phyloP scores from a whole-genome alignment of 257 asterid genomes.

The Solanum medicagineum region DNA sequence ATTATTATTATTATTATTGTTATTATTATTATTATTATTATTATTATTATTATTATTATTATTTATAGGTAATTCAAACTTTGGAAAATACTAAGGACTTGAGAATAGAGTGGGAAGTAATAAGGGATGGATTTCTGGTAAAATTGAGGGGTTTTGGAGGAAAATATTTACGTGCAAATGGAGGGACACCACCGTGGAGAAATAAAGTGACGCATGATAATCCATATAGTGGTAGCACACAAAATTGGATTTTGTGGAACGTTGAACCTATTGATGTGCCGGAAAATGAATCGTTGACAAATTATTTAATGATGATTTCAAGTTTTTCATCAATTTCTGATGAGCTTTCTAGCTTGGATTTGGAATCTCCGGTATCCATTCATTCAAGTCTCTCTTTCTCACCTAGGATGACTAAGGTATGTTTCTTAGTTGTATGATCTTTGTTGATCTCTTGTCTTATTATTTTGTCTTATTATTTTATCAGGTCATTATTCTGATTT shows the following conservation, averaged over 20 bases:
- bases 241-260: constrained; percentile 71
- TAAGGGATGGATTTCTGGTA: constrained; percentile 78
- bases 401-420: constrained; percentile 53
- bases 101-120: constrained; percentile 63
- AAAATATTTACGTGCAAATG: constrained; percentile 71
- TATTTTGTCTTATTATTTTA: neutral
- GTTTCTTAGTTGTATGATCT: neutral
- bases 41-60: too few species aligned
- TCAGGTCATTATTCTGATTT: neutral
- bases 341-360: constrained; percentile 58
- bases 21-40: too few species aligned
- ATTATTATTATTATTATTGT: too few species aligned
- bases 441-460: neutral
- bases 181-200: constrained; percentile 97
- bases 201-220: constrained; percentile 70
- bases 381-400: constrained; percentile 34
- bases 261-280: constrained; percentile 64
- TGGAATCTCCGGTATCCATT: constrained; percentile 54
- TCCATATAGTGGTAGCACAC: constrained; percentile 33
- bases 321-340: constrained; percentile 70
- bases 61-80: constrained; percentile 14
- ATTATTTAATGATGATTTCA: constrained; percentile 65
- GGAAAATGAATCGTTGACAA: constrained; percentile 49
- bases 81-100: constrained; percentile 18
- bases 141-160: constrained; percentile 47